Percentiles rank a stretch among this genome's conserved stretches.
phyloP scores from a whole-genome alignment of 768 basidiomycete genomes.

The Kwoniella dejecticola region DNA sequence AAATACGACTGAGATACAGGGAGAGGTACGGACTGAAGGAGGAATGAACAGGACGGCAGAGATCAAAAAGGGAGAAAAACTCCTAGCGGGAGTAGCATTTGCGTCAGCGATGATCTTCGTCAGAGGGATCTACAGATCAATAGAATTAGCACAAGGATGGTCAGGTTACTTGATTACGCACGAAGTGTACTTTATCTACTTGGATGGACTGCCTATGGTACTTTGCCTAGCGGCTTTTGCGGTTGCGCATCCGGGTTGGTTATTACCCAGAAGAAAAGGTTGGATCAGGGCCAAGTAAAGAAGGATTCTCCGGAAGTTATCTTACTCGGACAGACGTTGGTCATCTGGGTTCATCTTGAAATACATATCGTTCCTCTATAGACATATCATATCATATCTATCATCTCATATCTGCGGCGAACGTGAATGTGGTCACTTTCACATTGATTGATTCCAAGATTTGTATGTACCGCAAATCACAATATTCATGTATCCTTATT shows the following conservation, averaged over 20 bases:
- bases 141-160: constrained; percentile 51
- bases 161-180: constrained; percentile 39
- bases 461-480: too few species aligned
- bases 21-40: not conserved
- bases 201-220: constrained; percentile 43
- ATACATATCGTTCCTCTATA: not conserved
- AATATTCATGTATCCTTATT: too few species aligned
- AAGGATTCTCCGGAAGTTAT: not conserved
- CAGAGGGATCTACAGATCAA: constrained; percentile 44
- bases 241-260: constrained; percentile 37
- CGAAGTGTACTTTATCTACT: constrained; percentile 28
- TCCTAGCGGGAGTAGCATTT: constrained; percentile 38
- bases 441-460: too few species aligned
- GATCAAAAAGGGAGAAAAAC: constrained; percentile 25
- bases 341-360: not conserved
- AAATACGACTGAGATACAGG: not conserved
- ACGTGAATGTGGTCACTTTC: too few species aligned
- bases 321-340: not conserved
- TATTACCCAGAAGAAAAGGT: constrained; percentile 30
- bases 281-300: constrained; percentile 18
- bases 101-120: constrained; percentile 45
- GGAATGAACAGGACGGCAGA: constrained; percentile 2
- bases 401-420: too few species aligned
- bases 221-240: constrained; percentile 38
- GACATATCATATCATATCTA: too few species aligned